These are phyloP conservation scores for Austroboletus sp. DNA, from an alignment of 1,284 basidiomycete species.

Conservation along the genomic window DNA sequence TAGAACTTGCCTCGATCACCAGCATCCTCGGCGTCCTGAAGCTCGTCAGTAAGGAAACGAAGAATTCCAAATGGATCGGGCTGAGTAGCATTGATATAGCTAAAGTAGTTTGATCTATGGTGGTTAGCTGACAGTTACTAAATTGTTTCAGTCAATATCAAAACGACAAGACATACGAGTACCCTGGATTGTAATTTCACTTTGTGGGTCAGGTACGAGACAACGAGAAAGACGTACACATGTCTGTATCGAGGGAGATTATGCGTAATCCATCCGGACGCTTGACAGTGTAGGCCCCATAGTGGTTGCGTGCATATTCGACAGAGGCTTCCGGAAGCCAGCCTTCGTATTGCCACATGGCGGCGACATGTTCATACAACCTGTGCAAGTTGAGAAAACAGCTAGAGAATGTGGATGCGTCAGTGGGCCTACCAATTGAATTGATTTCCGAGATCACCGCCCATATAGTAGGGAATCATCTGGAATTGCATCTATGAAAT, in stretches of 20 bases:
- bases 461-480: constrained; percentile 56
- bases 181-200: constrained; percentile 13
- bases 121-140: constrained; percentile 2
- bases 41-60: constrained; percentile 69
- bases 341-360: constrained; percentile 60
- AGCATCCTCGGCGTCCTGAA: constrained; percentile 67
- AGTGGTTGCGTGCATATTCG: constrained; percentile 57
- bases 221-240: constrained; percentile 40
- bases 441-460: constrained; percentile 46
- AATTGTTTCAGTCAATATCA: not conserved
- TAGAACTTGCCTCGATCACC: constrained; percentile 49
- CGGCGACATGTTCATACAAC: constrained; percentile 67
- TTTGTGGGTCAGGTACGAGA: too few species aligned
- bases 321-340: constrained; percentile 63
- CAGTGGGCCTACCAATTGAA: constrained; percentile 52
- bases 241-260: constrained; percentile 70
- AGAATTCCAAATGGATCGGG: constrained; percentile 71
- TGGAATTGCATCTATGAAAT: constrained; percentile 44
- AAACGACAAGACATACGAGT: constrained; percentile 31
- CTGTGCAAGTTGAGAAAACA: constrained; percentile 29
- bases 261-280: constrained; percentile 62
- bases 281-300: constrained; percentile 64
- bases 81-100: constrained; percentile 65
- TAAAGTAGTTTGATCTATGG: constrained; percentile 58
- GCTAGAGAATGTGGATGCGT: not conserved